Base-by-base conservation (phyloP, 192 early-diverging fungal genomes). In the Backusella australiensis region DNA sequence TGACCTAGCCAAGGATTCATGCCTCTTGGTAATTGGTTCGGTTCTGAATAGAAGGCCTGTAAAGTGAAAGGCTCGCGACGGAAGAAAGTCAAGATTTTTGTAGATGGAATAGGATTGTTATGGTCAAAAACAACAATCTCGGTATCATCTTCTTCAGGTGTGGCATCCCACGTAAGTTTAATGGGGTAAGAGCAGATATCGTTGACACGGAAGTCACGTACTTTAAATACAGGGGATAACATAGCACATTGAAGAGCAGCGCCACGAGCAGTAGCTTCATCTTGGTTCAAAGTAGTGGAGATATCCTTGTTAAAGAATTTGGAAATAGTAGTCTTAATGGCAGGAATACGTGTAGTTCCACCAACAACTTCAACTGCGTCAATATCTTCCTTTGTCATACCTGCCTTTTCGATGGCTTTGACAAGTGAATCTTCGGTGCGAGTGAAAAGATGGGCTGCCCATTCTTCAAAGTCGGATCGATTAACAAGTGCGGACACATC, bases 161-260 rank as follows among this genome's bases (percentile, higher is more conserved):
- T 90, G 78, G 82, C 85, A 77, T 93, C 91, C 97, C 97, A 99
- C 71, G 86, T 84, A 78, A 99, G 89, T 82, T 94, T 90, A 84
- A 98, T 92, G 72, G 95, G 95, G 81, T 96, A 95, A 53, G 83
- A 82, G 69, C 92, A 93, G 83, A 94, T 89, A 88, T 99, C 97
- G 81, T 94, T 90, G 71, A 99, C 91, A 52, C 89, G 78, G 80
- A 99, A 98, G 67, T 99, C 97, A 70, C 97, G 95, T 75, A 99
- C 97, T 79, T 95, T 96, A 93, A 99, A 98, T 26, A 93, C 93
- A 0, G 97, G 97, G n/a, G 96, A 97, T 49, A 95, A 84, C 81
- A 99, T 96, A 81, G 97, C 97, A 86, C 97, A 99, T 87, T 96
- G 93, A 66, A 99, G 87, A 23, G 96, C 97, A 78, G 93, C 94